These are phyloP conservation scores for Lactuca saligna DNA, from an alignment of 129 eudicot genomes.

Conservation along the genomic window DNA sequence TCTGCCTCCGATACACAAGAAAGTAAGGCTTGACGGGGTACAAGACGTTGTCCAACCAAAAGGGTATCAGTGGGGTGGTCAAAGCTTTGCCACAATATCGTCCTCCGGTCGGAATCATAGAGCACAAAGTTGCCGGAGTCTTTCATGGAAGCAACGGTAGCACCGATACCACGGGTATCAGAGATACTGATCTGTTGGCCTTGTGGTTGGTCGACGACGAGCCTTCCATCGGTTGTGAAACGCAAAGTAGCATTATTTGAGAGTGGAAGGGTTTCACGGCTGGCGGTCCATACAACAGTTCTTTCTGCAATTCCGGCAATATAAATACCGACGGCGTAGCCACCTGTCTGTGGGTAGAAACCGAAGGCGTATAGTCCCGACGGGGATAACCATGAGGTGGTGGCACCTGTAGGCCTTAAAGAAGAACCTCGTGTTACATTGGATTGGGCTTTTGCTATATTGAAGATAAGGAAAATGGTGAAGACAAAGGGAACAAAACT, in stretches of 20 bases:
- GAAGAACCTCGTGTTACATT: slow-evolving; percentile 27
- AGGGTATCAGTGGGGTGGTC: slow-evolving; percentile 46
- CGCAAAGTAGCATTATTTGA: slow-evolving; percentile 20
- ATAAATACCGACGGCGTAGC: slow-evolving; percentile 43
- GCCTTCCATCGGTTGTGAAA: slow-evolving; percentile 43
- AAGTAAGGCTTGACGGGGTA: slow-evolving; percentile 15
- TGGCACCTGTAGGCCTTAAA: slow-evolving; percentile 26
- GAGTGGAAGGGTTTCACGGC: slow-evolving; percentile 29
- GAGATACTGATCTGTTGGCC: slow-evolving; percentile 18
- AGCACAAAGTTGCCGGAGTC: slow-evolving; percentile 44
- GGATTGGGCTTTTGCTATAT: slow-evolving; percentile 19
- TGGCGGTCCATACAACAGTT: slow-evolving; percentile 49
- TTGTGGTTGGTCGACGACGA: slow-evolving; percentile 9
- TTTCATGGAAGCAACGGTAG: slow-evolving; percentile 45
- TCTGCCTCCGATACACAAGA: slow-evolving; percentile 27
- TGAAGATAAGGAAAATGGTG: slow-evolving; percentile 2
- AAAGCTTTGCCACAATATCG: slow-evolving; percentile 40
- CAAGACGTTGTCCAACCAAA: slow-evolving; percentile 34
- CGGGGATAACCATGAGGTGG: slow-evolving; percentile 43
- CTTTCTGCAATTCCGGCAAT: slow-evolving; percentile 26
- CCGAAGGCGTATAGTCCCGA: slow-evolving; percentile 55
- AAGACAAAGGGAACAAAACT: background rate
- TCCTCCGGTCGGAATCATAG: slow-evolving; percentile 12
- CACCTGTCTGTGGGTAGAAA: slow-evolving; percentile 33
- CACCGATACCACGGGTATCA: background rate